Conservation (phyloP, 208 protist genomes). For the Tritrichomonas musculus region DNA sequence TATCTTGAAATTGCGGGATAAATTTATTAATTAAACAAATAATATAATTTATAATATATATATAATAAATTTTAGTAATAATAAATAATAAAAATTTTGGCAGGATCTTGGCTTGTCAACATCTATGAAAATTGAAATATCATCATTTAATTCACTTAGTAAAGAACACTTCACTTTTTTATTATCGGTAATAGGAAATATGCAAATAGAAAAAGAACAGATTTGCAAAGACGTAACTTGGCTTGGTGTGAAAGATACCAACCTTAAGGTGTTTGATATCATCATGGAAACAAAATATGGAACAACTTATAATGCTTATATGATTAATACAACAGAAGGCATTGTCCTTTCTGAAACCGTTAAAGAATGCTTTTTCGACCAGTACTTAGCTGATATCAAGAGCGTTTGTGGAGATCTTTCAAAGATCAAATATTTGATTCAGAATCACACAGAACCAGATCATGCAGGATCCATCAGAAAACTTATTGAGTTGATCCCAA, state of each 20-base stretch:
- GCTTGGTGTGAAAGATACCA: background rate
- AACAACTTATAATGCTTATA: slow-evolving; percentile 11
- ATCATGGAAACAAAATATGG: slow-evolving; percentile 31
- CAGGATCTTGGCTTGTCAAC: too few relatives aligned
- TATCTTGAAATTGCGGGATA: too few relatives aligned
- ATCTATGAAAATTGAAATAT: too few relatives aligned
- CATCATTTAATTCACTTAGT: too few relatives aligned
- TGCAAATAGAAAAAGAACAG: background rate
- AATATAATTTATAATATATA: too few relatives aligned
- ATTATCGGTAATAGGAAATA: too few relatives aligned
- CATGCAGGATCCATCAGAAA: background rate
- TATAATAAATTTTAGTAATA: too few relatives aligned
- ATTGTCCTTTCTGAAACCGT: slow-evolving; percentile 1
- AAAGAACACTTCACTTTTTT: background rate
- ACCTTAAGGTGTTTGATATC: background rate
- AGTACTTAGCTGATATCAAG: background rate
- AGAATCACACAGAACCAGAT: slow-evolving; percentile 31
- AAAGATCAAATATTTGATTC: slow-evolving; percentile 19
- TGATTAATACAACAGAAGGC: background rate
- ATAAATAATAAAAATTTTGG: too few relatives aligned
- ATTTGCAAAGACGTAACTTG: background rate
- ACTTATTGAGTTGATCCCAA: background rate
- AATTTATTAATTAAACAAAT: too few relatives aligned
- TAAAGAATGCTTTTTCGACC: background rate
- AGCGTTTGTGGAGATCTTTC: background rate